Evolutionary conservation across 2,329 filamentous ascomycete species (phyloP), one percentile per base, ranked within the genome.

Genomic region (Diaporthe ilicicola): DNA sequence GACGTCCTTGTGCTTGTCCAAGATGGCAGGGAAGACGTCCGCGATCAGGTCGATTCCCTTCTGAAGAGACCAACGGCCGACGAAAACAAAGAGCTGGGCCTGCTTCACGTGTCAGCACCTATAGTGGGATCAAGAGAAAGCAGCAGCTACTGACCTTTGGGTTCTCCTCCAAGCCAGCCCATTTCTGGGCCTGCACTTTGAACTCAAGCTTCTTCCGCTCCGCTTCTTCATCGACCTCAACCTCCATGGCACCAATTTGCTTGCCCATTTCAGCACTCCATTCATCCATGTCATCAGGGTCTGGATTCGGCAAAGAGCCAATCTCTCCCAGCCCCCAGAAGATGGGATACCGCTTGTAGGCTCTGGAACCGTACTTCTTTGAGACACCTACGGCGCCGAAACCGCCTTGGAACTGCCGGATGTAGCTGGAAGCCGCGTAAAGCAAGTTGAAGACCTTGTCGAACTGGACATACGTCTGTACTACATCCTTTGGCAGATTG

Each of bases 11-110:
- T 89, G 83, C 61, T 87, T 81, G 75, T 91, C 89, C 2, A 91
- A 82, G 34, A 92, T 83, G 24, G 84, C 83, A 15, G 89, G 89
- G 77, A 91, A 89, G 24, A 91, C 87, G 75, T 92, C 90, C 9
- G 90, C 89, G 74, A 91, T 91, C 44, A 91, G 81, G 76, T 92
- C 90, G 67, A 91, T 84, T 55, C 90, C 90, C 78, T 92, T 92
- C 76, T 92, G 90, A 84, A 90, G 87, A 12, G 87, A 90, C 90
- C 90, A 92, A 73, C 90, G 87, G 70, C 90, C 90, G 54, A 92
- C 90, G 74, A 92, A 92, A 10, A 92, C 90, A 73, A 92, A 86
- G 10, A 92, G 83, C 70, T 92, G 89, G 2, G 90, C 90, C 69
- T 70, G 9, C 44, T 32, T 1, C 4, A 4, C 2, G n/a, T 19